Percentiles rank a stretch among this genome's conserved stretches.
Conservation (phyloP, 2,329 filamentous ascomycete species). For the Alternaria brassicicola region DNA sequence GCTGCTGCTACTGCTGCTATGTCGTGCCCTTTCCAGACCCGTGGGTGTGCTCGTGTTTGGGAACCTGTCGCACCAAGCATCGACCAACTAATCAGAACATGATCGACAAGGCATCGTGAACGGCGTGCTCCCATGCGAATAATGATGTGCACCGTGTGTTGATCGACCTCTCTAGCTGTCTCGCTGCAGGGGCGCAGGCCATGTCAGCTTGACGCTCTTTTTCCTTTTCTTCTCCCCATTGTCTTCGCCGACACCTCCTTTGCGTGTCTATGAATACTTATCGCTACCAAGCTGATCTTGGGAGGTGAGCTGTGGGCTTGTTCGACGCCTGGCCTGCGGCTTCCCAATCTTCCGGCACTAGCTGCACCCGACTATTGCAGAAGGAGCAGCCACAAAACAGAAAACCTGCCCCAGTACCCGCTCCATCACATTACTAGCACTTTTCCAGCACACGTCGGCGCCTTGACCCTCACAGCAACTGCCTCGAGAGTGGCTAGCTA, state of each 20-base stretch:
- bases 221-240: background rate
- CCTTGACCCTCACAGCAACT: constrained; percentile 2
- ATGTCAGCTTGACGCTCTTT: background rate
- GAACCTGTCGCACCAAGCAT: constrained; percentile 7
- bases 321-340: constrained; percentile 2
- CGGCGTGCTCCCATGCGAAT: constrained; percentile 2
- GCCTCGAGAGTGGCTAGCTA: background rate
- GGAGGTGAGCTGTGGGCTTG: background rate
- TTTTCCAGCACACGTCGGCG: background rate
- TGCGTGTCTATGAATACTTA: background rate
- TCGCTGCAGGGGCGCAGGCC: background rate
- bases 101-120: constrained; percentile 14
- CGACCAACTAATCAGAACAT: constrained; percentile 2
- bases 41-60: constrained; percentile 3
- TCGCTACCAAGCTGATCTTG: constrained; percentile 1
- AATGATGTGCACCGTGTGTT: constrained; percentile 14
- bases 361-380: constrained; percentile 5
- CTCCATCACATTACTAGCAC: constrained; percentile 2
- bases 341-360: constrained; percentile 5
- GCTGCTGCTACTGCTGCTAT: background rate
- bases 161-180: constrained; percentile 3
- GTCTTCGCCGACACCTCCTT: background rate
- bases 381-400: constrained; percentile 3
- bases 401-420: constrained; percentile 5
- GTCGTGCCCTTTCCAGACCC: background rate